Evolutionary conservation across 2,329 filamentous ascomycete genomes (phyloP), one percentile per base, ranked within the genome.

Genomic region (Thermoascus crustaceus): DNA sequence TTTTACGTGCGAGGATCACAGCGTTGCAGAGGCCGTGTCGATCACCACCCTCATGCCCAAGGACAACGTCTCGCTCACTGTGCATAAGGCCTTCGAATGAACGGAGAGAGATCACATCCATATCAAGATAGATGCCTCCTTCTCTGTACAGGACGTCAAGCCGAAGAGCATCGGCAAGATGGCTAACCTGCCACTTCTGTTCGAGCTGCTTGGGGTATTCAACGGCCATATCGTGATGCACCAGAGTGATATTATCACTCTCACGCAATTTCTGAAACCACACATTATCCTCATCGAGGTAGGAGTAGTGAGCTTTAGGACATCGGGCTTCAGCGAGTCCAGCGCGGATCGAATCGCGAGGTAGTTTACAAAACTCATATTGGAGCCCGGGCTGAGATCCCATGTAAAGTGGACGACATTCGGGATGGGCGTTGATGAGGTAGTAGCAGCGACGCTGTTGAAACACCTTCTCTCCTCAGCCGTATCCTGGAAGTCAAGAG

Each of bases 391-490:
- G 37, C 59, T 62, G 32, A 54, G 55, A 10, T 63, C 49, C 40
- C 52, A 64, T 26, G 61, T 60, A 39, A 63, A 55, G 42, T 64
- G 60, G 16, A 63, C 58, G 13, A 58, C 50, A 36, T 62, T 62
- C 4, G 60, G 61, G 8, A 63, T 63, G 1, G 52, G 50, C n/a
- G 23, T 47, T 29, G 24, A 44, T 14, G 50, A 29, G 7, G 26
- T 7, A 7, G 21, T n/a, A 7, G 21, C 21, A 23, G n/a, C n/a
- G n/a, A 7, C 21, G 7, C 13, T 7, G 26, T 29, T 13, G 26
- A 29, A 29, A 13, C 26, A 29, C 13, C 13, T 7, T 13, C 7
- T 14, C 13, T 29, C 26, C 6, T 29, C 26, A 13, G 13, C 26
- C 7, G 11, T 29, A 7, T 29, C 26, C 13, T 29, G 26, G n/a